phyloP scores from a whole-genome alignment of 768 basidiomycete species.

The Suillus sp. region DNA sequence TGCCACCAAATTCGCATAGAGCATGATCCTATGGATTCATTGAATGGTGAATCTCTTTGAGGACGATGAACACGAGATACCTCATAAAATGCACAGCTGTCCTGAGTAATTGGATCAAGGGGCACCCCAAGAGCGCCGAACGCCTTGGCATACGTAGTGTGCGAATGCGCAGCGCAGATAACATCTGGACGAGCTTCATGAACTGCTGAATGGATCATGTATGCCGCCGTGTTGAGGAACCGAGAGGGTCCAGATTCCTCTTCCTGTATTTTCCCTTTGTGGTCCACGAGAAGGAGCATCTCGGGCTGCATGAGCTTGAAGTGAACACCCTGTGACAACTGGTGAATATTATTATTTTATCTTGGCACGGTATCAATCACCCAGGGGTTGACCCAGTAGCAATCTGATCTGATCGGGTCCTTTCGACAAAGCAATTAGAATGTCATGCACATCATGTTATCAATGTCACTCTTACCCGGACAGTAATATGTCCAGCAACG shows the following conservation, averaged over 20 bases:
- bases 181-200: slow-evolving; percentile 40
- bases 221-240: slow-evolving; percentile 40
- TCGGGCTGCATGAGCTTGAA: slow-evolving; percentile 47
- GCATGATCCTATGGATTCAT: slow-evolving; percentile 25
- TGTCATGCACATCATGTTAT: background rate
- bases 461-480: slow-evolving; percentile 29
- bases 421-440: slow-evolving; percentile 12
- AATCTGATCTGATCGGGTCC: slow-evolving; percentile 44
- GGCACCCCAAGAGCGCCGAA: slow-evolving; percentile 38
- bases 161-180: slow-evolving; percentile 37
- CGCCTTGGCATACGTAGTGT: slow-evolving; percentile 39
- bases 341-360: slow-evolving; percentile 4
- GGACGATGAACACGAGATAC: slow-evolving; percentile 9
- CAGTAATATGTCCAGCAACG: slow-evolving; percentile 53
- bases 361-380: slow-evolving; percentile 24
- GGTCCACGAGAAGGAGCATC: slow-evolving; percentile 50
- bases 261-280: slow-evolving; percentile 33
- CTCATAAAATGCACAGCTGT: slow-evolving; percentile 36
- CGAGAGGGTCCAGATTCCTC: slow-evolving; percentile 35
- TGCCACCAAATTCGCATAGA: slow-evolving; percentile 36
- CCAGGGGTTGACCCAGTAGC: slow-evolving; percentile 54
- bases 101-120: slow-evolving; percentile 37
- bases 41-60: background rate
- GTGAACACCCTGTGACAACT: slow-evolving; percentile 39
- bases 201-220: slow-evolving; percentile 40